Percentiles rank a stretch among this genome's conserved stretches.
Conservation (phyloP, 306 rosid species). For the Acacia crassicarpa region DNA sequence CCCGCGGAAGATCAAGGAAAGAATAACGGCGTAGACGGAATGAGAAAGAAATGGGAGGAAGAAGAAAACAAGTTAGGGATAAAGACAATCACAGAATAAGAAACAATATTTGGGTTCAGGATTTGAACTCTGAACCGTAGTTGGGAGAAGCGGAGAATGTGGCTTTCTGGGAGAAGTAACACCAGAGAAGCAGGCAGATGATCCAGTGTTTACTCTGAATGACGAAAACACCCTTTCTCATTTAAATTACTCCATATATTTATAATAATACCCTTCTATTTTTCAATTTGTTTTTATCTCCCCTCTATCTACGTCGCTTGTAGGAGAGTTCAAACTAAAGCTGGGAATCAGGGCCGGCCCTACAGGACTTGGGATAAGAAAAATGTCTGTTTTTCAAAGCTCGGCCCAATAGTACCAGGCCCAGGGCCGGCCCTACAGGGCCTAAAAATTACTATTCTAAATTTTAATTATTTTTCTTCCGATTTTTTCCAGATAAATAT, state of each 20-base stretch:
- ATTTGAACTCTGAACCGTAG: constrained; percentile 18
- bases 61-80: background rate
- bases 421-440: no score
- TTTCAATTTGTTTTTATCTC: background rate
- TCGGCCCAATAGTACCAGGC: no score
- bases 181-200: constrained; percentile 17
- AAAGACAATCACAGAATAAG: background rate
- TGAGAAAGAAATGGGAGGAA: background rate
- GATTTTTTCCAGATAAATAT: no score
- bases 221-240: constrained; percentile 18
- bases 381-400: no score
- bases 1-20: constrained; percentile 1
- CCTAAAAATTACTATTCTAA: no score
- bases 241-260: background rate
- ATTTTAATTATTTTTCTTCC: no score
- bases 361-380: no score
- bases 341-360: no score
- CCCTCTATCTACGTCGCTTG: background rate
- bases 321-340: no score
- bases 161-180: constrained; percentile 16
- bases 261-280: background rate
- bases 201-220: background rate
- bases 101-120: background rate
- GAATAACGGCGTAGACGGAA: background rate
- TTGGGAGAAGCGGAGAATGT: constrained; percentile 23